Conservation (phyloP, 768 basidiomycete genomes). For the Lactarius akahatsu region DNA sequence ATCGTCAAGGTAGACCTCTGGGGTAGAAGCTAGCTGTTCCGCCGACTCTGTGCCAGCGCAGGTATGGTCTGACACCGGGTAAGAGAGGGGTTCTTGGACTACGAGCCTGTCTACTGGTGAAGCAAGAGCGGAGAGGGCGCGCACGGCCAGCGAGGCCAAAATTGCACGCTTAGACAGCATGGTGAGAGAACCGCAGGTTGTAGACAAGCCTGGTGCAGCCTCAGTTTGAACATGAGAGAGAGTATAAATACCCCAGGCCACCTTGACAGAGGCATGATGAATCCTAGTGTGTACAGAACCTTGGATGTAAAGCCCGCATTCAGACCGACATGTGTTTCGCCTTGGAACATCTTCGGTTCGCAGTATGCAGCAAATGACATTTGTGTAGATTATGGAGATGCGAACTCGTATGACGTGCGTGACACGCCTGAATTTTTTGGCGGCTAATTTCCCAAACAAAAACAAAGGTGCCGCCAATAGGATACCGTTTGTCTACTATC, state of each 20-base stretch:
- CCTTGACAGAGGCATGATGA: not conserved
- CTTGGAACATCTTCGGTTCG: not conserved
- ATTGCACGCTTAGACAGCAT: conserved; percentile 14
- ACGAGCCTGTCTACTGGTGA: not conserved
- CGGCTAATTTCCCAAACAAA: not conserved
- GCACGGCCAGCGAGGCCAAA: conserved; percentile 12
- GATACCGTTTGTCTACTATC: not conserved
- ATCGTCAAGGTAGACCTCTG: conserved; percentile 34
- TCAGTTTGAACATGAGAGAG: not conserved
- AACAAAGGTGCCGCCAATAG: not conserved
- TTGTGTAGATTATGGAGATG: not conserved
- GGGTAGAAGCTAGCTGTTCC: not conserved
- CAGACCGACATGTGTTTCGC: too few relatives aligned
- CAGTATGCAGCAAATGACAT: not conserved
- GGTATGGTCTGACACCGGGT: not conserved
- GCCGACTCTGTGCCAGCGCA: not conserved
- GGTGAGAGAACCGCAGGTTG: not conserved
- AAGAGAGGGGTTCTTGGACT: conserved; percentile 4
- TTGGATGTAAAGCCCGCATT: not conserved
- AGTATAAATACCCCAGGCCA: conserved; percentile 4
- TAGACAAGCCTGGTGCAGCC: not conserved
- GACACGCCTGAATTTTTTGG: not conserved
- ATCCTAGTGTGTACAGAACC: not conserved
- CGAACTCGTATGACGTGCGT: not conserved
- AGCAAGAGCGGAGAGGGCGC: conserved; percentile 16